Conservation (phyloP, 441 rosid genomes). For the Melastoma candidum region DNA sequence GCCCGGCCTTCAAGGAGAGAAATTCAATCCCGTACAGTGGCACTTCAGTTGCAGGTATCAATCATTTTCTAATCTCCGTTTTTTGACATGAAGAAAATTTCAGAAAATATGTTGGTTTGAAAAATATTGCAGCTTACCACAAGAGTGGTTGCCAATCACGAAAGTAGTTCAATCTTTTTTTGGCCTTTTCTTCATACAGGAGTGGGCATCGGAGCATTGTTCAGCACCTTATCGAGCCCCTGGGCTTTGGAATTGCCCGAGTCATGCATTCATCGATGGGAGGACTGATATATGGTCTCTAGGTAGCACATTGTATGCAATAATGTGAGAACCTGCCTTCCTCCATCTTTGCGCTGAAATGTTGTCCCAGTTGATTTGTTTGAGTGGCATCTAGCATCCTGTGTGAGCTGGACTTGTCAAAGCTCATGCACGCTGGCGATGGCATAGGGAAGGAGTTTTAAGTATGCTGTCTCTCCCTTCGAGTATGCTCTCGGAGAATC, state of each 20-base stretch:
- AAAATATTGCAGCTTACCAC: too few relatives aligned
- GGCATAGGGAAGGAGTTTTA: too few relatives aligned
- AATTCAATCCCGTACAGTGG: slow-evolving; percentile 87
- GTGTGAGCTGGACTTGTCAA: too few relatives aligned
- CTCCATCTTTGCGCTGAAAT: background rate
- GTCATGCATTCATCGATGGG: slow-evolving; percentile 89
- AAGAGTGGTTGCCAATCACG: too few relatives aligned
- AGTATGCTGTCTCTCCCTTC: slow-evolving; percentile 86
- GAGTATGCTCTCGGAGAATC: slow-evolving; percentile 98
- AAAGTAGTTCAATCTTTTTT: too few relatives aligned
- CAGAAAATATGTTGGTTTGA: too few relatives aligned
- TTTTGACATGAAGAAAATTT: background rate
- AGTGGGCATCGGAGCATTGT: slow-evolving; percentile 96
- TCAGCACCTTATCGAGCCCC: slow-evolving; percentile 99
- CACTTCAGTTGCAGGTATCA: slow-evolving; percentile 81
- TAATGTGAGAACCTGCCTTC: slow-evolving; percentile 50
- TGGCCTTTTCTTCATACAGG: slow-evolving; percentile 32
- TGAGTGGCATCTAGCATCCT: background rate
- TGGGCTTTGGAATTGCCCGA: slow-evolving; percentile 99
- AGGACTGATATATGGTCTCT: slow-evolving; percentile 98
- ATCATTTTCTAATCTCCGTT: slow-evolving; percentile 1
- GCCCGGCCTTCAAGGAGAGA: slow-evolving; percentile 78
- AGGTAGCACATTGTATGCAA: slow-evolving; percentile 96
- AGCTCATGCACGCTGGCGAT: too few relatives aligned
- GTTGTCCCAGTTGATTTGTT: background rate